A percentile compares a stretch with the other conserved stretches of the same genome.
Conservation (phyloP, 1,284 basidiomycete species). For the Cryptococcus sp. region DNA sequence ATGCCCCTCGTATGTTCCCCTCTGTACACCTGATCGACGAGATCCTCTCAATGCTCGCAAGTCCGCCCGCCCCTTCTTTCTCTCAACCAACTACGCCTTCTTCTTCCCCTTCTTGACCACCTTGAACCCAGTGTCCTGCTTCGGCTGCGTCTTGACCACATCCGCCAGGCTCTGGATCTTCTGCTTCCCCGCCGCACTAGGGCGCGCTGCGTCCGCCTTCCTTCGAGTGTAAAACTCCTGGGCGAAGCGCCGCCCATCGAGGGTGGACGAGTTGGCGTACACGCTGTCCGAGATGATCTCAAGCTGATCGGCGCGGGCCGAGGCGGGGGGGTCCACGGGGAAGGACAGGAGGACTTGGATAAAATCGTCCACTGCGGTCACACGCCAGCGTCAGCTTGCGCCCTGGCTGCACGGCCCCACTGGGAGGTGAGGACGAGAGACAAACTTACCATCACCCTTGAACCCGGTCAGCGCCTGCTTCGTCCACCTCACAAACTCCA, state of each 20-base stretch:
- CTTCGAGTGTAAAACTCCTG: conserved; percentile 82
- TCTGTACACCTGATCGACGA: too few relatives aligned
- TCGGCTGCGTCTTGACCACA: conserved; percentile 83
- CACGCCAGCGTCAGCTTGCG: conserved; percentile 6
- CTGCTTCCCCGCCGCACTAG: conserved; percentile 22
- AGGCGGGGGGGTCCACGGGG: conserved; percentile 77
- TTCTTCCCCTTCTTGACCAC: conserved; percentile 90
- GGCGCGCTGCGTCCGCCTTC: conserved; percentile 64
- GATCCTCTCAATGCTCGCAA: too few relatives aligned
- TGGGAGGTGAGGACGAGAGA: background rate
- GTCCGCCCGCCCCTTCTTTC: too few relatives aligned
- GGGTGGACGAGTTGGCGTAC: conserved; percentile 87
- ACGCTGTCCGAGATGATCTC: conserved; percentile 91
- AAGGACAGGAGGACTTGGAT: conserved; percentile 86
- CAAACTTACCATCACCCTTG: conserved; percentile 68
- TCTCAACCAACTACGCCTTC: conserved; percentile 22
- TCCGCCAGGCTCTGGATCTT: conserved; percentile 37
- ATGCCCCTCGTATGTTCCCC: too few relatives aligned
- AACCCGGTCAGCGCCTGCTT: conserved; percentile 83
- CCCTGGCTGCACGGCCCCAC: background rate
- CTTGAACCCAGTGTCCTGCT: conserved; percentile 83
- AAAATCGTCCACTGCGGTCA: conserved; percentile 76
- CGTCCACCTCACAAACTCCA: conserved; percentile 90
- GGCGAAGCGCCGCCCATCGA: conserved; percentile 92
- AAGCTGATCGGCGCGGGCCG: conserved; percentile 55